Evolutionary conservation across 805 yeast species (phyloP).

Genomic region (Blastobotrys terrestris): DNA sequence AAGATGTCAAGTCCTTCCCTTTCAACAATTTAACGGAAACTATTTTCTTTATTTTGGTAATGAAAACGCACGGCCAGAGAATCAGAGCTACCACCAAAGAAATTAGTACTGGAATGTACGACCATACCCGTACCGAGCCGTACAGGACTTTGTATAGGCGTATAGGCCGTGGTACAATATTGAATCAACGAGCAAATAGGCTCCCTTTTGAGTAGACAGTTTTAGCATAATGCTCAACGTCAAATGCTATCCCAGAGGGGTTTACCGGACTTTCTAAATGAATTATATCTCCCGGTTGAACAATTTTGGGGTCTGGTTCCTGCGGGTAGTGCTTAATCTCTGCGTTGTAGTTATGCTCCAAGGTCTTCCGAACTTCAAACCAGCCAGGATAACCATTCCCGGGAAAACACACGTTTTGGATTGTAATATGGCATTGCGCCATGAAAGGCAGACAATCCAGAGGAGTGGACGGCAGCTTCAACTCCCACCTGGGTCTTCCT

Average conservation of each 20-base stretch:
- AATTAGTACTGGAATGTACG: slow-evolving; percentile 92
- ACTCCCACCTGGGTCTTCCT: slow-evolving; percentile 49
- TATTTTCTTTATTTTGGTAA: slow-evolving; percentile 49
- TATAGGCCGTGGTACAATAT: slow-evolving; percentile 91
- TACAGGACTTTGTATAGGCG: slow-evolving; percentile 79
- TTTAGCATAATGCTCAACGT: slow-evolving; percentile 55
- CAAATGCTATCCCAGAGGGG: slow-evolving; percentile 66
- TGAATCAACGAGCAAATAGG: slow-evolving; percentile 71
- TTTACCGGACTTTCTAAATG: slow-evolving; percentile 87
- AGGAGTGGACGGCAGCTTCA: slow-evolving; percentile 61
- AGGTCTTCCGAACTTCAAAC: slow-evolving; percentile 59
- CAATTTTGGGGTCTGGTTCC: slow-evolving; percentile 32
- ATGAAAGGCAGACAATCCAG: slow-evolving; percentile 76
- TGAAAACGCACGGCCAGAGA: slow-evolving; percentile 73
- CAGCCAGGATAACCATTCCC: slow-evolving; percentile 85
- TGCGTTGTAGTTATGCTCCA: slow-evolving; percentile 51
- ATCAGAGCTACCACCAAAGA: slow-evolving; percentile 95
- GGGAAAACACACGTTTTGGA: slow-evolving; percentile 68
- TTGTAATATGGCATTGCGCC: slow-evolving; percentile 65
- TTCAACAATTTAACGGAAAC: too few relatives aligned
- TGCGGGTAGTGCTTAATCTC: slow-evolving; percentile 17
- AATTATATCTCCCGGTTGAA: slow-evolving; percentile 64
- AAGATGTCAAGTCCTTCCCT: too few relatives aligned
- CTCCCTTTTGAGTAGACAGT: slow-evolving; percentile 76
- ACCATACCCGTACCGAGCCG: slow-evolving; percentile 78